A percentile compares a stretch with the other conserved stretches of the same genome.
Conservation (phyloP, 306 rosid species). For the Vigna unguiculata region DNA sequence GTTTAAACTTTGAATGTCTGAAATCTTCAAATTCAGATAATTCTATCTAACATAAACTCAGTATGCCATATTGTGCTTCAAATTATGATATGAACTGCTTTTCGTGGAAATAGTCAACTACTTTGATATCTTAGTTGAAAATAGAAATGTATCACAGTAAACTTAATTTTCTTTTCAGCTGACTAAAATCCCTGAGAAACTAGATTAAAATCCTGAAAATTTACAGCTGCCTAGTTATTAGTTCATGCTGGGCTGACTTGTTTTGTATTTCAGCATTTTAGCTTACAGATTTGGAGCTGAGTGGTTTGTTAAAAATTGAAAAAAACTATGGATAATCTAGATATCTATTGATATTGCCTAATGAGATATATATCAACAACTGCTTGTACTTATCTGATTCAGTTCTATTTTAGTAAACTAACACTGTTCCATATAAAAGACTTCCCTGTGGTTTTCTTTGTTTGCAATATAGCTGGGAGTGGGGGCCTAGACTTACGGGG, state of each 20-base stretch:
- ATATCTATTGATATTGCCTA: neutral
- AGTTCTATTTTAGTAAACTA: neutral
- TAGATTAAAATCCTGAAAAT: slow-evolving; percentile 7
- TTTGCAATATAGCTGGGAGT: neutral
- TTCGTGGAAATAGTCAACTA: neutral
- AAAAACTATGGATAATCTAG: slow-evolving; percentile 13
- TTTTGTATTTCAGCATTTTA: slow-evolving; percentile 21
- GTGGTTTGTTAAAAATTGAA: slow-evolving; percentile 29
- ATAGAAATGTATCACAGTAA: neutral
- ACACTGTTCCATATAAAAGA: neutral
- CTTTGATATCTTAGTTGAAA: neutral
- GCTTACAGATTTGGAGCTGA: neutral
- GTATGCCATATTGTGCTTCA: neutral
- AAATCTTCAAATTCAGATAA: slow-evolving; percentile 2
- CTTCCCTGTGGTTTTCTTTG: neutral
- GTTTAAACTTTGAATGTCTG: neutral
- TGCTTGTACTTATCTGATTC: slow-evolving; percentile 13
- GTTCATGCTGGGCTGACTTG: slow-evolving; percentile 7
- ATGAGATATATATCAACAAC: neutral
- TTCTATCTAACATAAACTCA: neutral
- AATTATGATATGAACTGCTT: neutral
- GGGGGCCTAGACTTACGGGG: too few relatives aligned
- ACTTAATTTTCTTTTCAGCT: slow-evolving; percentile 6
- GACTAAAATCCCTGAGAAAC: slow-evolving; percentile 2
- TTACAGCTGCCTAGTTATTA: neutral